Conservation (phyloP, 441 rosid species). For the Aquilaria agallochum region DNA sequence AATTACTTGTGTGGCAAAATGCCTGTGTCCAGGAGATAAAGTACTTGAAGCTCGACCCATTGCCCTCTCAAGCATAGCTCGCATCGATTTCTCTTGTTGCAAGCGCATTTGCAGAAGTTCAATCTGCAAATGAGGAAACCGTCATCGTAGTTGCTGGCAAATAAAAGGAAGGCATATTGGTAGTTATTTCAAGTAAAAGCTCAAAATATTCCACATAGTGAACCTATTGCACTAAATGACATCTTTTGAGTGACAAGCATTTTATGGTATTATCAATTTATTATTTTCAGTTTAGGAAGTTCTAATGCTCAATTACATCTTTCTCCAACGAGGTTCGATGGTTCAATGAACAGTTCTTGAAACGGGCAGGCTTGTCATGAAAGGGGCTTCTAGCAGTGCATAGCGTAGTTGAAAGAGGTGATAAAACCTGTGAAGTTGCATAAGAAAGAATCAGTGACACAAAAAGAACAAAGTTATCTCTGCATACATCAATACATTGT, state of each 20-base stretch:
- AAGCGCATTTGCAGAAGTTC: slow-evolving; percentile 70
- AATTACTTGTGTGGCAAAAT: slow-evolving; percentile 63
- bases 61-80: slow-evolving; percentile 66
- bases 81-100: slow-evolving; percentile 83
- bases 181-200: no score
- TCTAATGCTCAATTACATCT: slow-evolving; percentile 41
- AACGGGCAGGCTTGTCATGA: slow-evolving; percentile 21
- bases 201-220: neutral
- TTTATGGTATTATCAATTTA: no score
- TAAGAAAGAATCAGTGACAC: neutral
- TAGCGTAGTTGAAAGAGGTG: slow-evolving; percentile 30
- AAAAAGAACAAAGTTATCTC: no score
- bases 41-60: slow-evolving; percentile 90
- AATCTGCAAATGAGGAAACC: slow-evolving; percentile 38
- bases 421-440: slow-evolving; percentile 31
- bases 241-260: no score
- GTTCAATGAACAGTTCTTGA: slow-evolving; percentile 29
- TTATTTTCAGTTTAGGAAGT: no score
- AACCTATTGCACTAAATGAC: neutral
- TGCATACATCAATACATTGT: no score
- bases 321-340: slow-evolving; percentile 68
- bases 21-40: slow-evolving; percentile 86
- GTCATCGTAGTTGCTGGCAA: neutral
- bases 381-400: slow-evolving; percentile 42
- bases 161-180: slow-evolving; percentile 8